A percentile compares a stretch with the other conserved stretches of the same genome.
phyloP scores from a whole-genome alignment of 352 stramenopile species.

The Phytophthora ramorum region DNA sequence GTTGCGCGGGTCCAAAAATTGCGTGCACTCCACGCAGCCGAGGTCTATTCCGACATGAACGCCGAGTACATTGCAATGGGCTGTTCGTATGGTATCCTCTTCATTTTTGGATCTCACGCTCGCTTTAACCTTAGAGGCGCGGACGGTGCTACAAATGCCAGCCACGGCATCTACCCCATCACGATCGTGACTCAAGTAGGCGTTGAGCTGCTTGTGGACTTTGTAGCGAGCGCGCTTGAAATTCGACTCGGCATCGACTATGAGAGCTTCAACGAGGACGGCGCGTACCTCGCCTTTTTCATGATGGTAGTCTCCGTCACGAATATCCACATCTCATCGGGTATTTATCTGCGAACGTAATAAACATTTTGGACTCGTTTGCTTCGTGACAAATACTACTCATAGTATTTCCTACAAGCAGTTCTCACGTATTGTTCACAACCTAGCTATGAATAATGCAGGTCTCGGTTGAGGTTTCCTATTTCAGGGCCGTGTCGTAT shows the following conservation, averaged over 20 bases:
- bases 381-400: too few species aligned
- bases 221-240: constrained; percentile 31
- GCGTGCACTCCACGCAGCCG: constrained; percentile 23
- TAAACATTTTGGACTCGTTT: background rate
- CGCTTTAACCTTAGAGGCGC: constrained; percentile 23
- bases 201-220: constrained; percentile 29
- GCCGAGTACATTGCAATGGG: constrained; percentile 57
- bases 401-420: too few species aligned
- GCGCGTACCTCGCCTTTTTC: constrained; percentile 27
- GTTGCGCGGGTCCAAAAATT: constrained; percentile 15
- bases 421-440: too few species aligned
- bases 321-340: constrained; percentile 30
- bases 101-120: constrained; percentile 37
- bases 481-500: too few species aligned
- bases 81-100: constrained; percentile 36
- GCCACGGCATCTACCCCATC: constrained; percentile 5
- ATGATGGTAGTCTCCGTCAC: constrained; percentile 19
- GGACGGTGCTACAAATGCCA: constrained; percentile 1
- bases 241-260: constrained; percentile 19
- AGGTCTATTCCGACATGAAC: constrained; percentile 42
- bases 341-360: constrained; percentile 14
- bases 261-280: constrained; percentile 27
- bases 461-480: too few species aligned
- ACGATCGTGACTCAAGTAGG: constrained; percentile 24
- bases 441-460: too few species aligned